A percentile compares a stretch with the other conserved stretches of the same genome.
These are phyloP conservation scores for Pueraria montana DNA, from an alignment of 306 rosid genomes.

Conservation along the genomic window DNA sequence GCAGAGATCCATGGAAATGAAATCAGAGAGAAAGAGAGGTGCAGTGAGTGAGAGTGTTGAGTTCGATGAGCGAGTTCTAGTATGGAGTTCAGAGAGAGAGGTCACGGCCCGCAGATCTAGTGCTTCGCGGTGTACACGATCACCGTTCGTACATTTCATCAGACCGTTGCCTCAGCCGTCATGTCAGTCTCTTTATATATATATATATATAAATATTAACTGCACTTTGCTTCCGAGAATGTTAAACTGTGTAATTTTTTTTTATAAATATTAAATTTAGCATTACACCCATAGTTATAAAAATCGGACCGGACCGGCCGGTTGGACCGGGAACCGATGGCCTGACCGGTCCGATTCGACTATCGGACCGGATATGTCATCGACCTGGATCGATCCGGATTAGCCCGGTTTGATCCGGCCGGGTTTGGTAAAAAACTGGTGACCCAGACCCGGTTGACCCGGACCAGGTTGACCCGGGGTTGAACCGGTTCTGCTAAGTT, in stretches of 20 bases:
- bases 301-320: too few relatives aligned
- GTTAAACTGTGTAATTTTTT: not conserved
- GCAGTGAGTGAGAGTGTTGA: conserved; percentile 48
- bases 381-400: too few relatives aligned
- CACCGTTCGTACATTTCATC: conserved; percentile 39
- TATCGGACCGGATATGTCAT: too few relatives aligned
- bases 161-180: conserved; percentile 46
- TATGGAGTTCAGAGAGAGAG: conserved; percentile 38
- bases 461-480: too few relatives aligned
- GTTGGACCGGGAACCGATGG: too few relatives aligned
- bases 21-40: not conserved
- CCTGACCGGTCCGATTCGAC: too few relatives aligned
- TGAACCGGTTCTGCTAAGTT: too few relatives aligned
- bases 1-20: conserved; percentile 52
- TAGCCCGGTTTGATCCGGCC: too few relatives aligned
- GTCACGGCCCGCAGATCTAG: conserved; percentile 56
- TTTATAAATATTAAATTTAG: too few relatives aligned
- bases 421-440: too few relatives aligned
- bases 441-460: too few relatives aligned
- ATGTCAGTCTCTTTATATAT: not conserved
- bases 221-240: conserved; percentile 11
- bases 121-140: conserved; percentile 58
- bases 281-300: too few relatives aligned
- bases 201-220: not conserved
- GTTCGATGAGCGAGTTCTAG: conserved; percentile 41